Evolutionary conservation across 768 basidiomycete species (phyloP).

Genomic region (Tulasnella sp.): DNA sequence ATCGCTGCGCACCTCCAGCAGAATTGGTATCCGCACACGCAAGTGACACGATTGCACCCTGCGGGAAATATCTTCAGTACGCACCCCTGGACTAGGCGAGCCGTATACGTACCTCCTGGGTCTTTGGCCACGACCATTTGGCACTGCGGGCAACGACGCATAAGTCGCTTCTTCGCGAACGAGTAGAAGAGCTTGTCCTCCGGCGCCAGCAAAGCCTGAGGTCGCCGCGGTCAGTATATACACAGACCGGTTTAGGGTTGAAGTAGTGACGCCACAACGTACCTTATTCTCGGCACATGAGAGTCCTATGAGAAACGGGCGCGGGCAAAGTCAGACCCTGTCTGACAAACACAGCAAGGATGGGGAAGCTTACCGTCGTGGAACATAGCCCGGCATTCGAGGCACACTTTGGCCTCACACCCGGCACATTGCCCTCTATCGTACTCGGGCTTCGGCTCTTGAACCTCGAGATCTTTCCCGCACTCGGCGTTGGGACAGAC

Average conservation of each 20-base stretch:
- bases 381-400: neutral
- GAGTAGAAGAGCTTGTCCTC: neutral
- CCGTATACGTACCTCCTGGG: neutral
- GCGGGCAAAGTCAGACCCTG: neutral
- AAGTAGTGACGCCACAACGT: neutral
- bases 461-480: neutral
- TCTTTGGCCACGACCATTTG: constrained; percentile 20
- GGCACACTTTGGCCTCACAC: neutral
- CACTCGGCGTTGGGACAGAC: neutral
- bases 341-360: neutral
- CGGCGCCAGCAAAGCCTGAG: neutral
- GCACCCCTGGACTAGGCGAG: neutral
- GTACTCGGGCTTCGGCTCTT: neutral
- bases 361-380: neutral
- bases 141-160: constrained; percentile 22
- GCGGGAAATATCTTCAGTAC: neutral
- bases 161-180: constrained; percentile 1
- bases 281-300: neutral
- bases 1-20: neutral
- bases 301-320: neutral
- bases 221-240: neutral
- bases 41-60: constrained; percentile 18
- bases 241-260: neutral
- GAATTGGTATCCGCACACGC: constrained; percentile 8
- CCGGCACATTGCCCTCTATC: neutral